A percentile compares a stretch with the other conserved stretches of the same genome.
Conservation (phyloP, 345 rosid species). For the Populus simonii region DNA sequence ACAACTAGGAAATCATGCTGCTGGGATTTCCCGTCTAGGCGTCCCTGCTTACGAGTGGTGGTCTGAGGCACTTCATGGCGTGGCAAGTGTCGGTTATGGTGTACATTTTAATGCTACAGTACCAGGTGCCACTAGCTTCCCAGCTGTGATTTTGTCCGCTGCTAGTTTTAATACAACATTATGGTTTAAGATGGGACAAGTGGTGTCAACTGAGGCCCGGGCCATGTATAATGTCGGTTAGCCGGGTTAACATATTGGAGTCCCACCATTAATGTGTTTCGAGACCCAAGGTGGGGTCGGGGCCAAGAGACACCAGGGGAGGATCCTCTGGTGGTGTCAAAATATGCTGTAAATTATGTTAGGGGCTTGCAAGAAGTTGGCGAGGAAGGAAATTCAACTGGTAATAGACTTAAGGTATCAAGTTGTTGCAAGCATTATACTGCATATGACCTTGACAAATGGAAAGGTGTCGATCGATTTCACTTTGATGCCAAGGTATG, state of each 20-base stretch:
- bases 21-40: slow-evolving; percentile 16
- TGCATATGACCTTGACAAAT: slow-evolving; percentile 81
- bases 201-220: slow-evolving; percentile 72
- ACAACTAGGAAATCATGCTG: slow-evolving; percentile 18
- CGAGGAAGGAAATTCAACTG: slow-evolving; percentile 29
- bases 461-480: slow-evolving; percentile 78
- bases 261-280: slow-evolving; percentile 60
- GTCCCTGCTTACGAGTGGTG: slow-evolving; percentile 27
- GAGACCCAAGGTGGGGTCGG: slow-evolving; percentile 91
- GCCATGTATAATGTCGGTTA: slow-evolving; percentile 75
- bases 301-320: slow-evolving; percentile 97
- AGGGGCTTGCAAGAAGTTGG: slow-evolving; percentile 68
- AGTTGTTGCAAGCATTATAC: slow-evolving; percentile 90
- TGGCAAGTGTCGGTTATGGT: slow-evolving; percentile 15
- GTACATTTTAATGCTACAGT: slow-evolving; percentile 16
- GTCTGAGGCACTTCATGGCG: slow-evolving; percentile 30
- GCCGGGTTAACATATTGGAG: slow-evolving; percentile 73
- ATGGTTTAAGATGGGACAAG: slow-evolving; percentile 31
- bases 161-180: slow-evolving; percentile 20
- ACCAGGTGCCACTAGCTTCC: slow-evolving; percentile 26
- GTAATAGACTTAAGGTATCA: slow-evolving; percentile 56
- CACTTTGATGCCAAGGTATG: slow-evolving; percentile 74
- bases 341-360: slow-evolving; percentile 72
- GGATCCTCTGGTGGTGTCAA: slow-evolving; percentile 72
- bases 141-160: slow-evolving; percentile 18